Conservation (phyloP, 768 basidiomycete genomes). For the Postia placenta region DNA sequence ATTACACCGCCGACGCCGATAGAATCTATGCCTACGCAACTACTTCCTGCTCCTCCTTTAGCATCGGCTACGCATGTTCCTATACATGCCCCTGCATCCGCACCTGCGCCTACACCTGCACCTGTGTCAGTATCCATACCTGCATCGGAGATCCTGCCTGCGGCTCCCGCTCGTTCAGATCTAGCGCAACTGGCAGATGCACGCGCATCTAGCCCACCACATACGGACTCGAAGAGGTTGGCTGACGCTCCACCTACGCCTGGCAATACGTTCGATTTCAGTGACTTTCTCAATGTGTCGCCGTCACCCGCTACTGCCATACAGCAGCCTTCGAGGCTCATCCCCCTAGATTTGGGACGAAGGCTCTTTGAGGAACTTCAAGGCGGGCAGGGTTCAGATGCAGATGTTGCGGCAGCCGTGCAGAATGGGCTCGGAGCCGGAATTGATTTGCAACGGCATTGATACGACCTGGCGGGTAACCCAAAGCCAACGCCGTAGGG, state of each 20-base stretch:
- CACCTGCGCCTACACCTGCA: no score
- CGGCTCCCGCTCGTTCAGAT: slow-evolving; percentile 5
- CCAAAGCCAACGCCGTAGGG: no score
- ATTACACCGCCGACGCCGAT: slow-evolving; percentile 28
- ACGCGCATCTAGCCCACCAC: slow-evolving; percentile 15
- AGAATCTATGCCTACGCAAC: slow-evolving; percentile 9
- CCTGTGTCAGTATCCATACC: no score
- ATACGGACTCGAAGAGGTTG: slow-evolving; percentile 12
- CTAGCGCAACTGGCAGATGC: slow-evolving; percentile 7
- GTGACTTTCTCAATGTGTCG: slow-evolving; percentile 70
- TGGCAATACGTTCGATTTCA: slow-evolving; percentile 48
- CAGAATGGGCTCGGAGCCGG: slow-evolving; percentile 16
- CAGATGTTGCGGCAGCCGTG: not conserved
- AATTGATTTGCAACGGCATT: slow-evolving; percentile 17
- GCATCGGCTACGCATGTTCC: no score
- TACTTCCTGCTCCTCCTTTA: slow-evolving; percentile 7
- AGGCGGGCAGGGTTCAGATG: not conserved
- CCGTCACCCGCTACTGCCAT: slow-evolving; percentile 47
- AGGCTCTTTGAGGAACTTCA: slow-evolving; percentile 71
- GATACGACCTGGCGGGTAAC: not conserved
- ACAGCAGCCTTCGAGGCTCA: slow-evolving; percentile 22
- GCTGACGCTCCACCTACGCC: slow-evolving; percentile 26
- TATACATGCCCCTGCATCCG: no score
- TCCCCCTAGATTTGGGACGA: slow-evolving; percentile 54
- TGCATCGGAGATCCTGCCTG: no score